Evolutionary conservation across 331 rosid species (phyloP), one percentile per base, ranked within the genome.

Genomic region (Phaseolus coccineus): DNA sequence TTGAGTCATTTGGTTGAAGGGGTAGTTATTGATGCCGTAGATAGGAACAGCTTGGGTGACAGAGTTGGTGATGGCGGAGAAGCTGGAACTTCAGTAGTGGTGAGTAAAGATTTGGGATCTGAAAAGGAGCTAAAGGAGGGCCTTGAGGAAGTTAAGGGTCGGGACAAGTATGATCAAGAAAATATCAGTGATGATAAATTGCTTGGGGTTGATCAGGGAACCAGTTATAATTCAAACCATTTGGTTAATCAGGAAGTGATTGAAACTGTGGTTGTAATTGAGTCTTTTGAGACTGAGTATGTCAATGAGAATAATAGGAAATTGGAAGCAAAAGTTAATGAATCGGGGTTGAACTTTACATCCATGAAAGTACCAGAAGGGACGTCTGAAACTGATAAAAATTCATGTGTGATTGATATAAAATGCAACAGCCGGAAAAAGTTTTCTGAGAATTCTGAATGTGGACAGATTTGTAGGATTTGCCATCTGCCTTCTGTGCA

Each of bases 381-480:
- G 83, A 80, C 79, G 71, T 68, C 87, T 82, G 90, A 86, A 70
- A 80, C 61, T 53, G 92, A 84, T 84, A 83, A 74, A 35, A 71
- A 63, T 74, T 90, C 91, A 8, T 66, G 74, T 31, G 90, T 89
- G 85, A 87, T 90, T 75, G 89, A 91, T 77, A 79, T 93, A 31
- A 87, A 81, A 86, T 81, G 85, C 58, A 76, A 87, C 35, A 88
- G 89, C 83, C 79, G 65, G 46, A 74, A 73, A 74, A 86, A 80
- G 28, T 78, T 73, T 63, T 71, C 47, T 58, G 96, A 86, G 70
- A 82, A 37, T 59, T 64, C 86, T 73, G 94, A 94, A 40, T 88
- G 87, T 51, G 98, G 93, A 79, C 90, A 75, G 80, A 83, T 93
- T 75, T 95, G 99, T 80, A 91, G 99, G 91, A 95, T 95, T 83